phyloP scores from a whole-genome alignment of 2,329 filamentous ascomycete genomes.

The Didymella keratinophila region DNA sequence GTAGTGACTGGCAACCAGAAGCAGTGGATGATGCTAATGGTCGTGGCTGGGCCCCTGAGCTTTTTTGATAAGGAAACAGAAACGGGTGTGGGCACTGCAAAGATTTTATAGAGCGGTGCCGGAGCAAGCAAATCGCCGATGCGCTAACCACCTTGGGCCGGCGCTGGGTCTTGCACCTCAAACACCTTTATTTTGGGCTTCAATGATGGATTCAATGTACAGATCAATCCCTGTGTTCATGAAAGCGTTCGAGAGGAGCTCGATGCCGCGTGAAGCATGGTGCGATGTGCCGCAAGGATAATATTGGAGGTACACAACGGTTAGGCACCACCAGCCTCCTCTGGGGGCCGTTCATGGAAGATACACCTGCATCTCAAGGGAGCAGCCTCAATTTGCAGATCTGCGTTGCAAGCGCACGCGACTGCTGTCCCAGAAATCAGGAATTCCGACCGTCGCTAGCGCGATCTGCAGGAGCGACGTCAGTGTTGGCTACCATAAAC shows the following conservation, averaged over 20 bases:
- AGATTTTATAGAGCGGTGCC: conserved; percentile 18
- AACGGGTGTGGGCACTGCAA: conserved; percentile 33
- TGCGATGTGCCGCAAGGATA: neutral
- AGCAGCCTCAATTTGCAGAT: neutral
- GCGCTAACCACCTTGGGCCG: conserved; percentile 9
- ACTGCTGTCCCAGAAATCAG: conserved; percentile 8
- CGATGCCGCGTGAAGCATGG: neutral
- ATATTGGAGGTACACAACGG: neutral
- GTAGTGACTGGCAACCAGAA: conserved; percentile 72
- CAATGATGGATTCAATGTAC: neutral
- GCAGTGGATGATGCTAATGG: conserved; percentile 65
- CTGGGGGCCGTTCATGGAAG: neutral
- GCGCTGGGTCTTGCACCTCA: neutral
- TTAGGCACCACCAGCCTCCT: neutral
- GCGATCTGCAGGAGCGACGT: conserved; percentile 21
- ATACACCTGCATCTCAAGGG: neutral
- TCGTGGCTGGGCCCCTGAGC: conserved; percentile 71
- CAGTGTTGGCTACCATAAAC: conserved; percentile 19
- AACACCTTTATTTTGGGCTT: neutral
- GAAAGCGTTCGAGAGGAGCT: neutral
- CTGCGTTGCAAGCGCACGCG: conserved; percentile 3
- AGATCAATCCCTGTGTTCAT: neutral
- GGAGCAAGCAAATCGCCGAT: conserved; percentile 17
- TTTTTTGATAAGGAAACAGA: conserved; percentile 66
- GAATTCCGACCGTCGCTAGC: conserved; percentile 14